Base-by-base conservation (phyloP, 2,329 filamentous ascomycete species). In the Alternaria brassicicola region DNA sequence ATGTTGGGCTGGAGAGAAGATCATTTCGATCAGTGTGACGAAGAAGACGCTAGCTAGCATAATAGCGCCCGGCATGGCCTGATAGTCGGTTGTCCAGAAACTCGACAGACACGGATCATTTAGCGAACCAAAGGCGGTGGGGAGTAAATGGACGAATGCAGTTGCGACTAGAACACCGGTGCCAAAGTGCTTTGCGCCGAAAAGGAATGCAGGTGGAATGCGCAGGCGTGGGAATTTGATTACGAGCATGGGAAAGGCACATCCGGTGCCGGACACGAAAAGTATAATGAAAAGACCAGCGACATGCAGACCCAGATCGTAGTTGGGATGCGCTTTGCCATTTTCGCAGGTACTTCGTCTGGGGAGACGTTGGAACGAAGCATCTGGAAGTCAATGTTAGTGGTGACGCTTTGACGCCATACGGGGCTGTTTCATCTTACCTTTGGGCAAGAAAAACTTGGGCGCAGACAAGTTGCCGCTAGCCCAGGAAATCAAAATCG, bases 141-240 rank as follows among this genome's bases (percentile, higher is more conserved):
- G 86, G 9, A 88, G 81, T 54, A 88, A 77, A 76, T 93, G 91
- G 17, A 94, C 90, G 72, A 95, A 95, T 52, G 91, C 90, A 1
- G 91, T 95, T 15, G 91, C 91, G 60, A 94, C 88, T 17, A 95
- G 81, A 21, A 95, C 91, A 45, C 91, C 91, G 0, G 91, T 95
- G 63, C 91, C 75, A 41, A 77, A 77, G 67, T 87, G 85, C 63
- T 87, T 86, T 3, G 67, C 70, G 70, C 84, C 85, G 38, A 84
- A 82, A 62, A 87, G 86, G 68, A 88, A 86, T 13, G 82, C 82
- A 43, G 83, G 82, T 12, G 86, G 86, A 30, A 88, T 83, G 12
- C 84, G 84, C 39, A 88, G 77, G n/a, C 80, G 78, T 2, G 86
- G 86, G 61, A 87, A 86, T 31, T 84, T 82, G 55, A 84, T 82